Base-by-base conservation (phyloP, 2,329 filamentous ascomycete genomes). In the Beauveria brongniartii region DNA sequence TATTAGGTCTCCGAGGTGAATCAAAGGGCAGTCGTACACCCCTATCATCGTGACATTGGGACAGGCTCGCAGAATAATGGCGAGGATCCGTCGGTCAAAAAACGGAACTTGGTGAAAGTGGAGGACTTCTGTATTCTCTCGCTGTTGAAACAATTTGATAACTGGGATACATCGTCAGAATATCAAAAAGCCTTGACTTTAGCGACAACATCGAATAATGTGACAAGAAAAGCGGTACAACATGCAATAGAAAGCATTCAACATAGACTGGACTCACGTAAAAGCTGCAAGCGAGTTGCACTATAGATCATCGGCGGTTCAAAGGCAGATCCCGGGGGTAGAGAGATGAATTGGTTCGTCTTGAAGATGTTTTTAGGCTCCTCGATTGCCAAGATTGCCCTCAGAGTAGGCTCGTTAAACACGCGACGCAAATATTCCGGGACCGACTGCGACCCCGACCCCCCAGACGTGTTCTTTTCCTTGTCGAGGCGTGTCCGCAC, bases 1-100 rank as follows among this genome's bases (percentile, higher is more conserved):
- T 1, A 73, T 55, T 0, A 73, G 59, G 24, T 76, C 74, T 10
- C 72, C 74, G n/a, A 74, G 67, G 30, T 75, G 70, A 5, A 76
- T 64, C 1, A 75, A 61, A 0, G 72, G 72, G 28, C 74, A 76
- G 54, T 73, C 67, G 58, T 75, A 76, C 2, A 76, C 65, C 2
- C 74, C 73, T 16, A 76, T 1, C 67, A 70, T 72, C 4, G 64
- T 67, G 9, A 75, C 63, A 1, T 70, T 59, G 0, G 69, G 71
- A 40, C 70, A 72, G 1, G 67, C 66, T 7, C 72, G 68, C 1
- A 75, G 61, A 16, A 76, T 69, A n/a, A 75, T 63, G 2, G 74
- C 72, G 0, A 75, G 58, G 1, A 74, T 41, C 1, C 72, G 66
- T 20, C 72, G 64, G 22, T 76, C 74, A 6, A 76, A 61, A 2